Evolutionary conservation across 371 early-diverging fungal genomes (phyloP), one percentile per base, ranked within the genome.

Genomic region (Dinochytrium kinnereticum): DNA sequence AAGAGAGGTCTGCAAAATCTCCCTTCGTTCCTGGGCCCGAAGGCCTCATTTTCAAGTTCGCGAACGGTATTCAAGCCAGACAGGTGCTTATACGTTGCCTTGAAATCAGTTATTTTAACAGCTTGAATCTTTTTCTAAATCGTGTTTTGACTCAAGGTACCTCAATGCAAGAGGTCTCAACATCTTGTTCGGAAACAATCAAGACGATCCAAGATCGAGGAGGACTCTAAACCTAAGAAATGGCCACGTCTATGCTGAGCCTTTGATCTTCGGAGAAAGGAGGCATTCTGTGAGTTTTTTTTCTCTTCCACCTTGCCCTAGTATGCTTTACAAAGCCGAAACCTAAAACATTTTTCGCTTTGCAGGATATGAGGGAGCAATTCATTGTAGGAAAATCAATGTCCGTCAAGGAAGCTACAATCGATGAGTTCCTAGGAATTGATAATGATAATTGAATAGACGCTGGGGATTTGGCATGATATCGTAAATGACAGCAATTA

Each of bases 171-270:
- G 81, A 17, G 81, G 81, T 5, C 70, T 81, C n/a, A 81, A 80
- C 59, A 70, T 81, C 51, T 51, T 44, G 5, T 80, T 80, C 53
- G 76, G 57, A 31, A 61, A 53, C 21, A 64, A 19, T 0, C 31
- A 31, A 1, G 68, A 72, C 24, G 70, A 39, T 51, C 21, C n/a
- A 34, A 59, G 64, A 5, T 30, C 24, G 15, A 44, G 33, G 13
- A 17, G 50, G 1, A 76, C 67, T 21, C 61, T 51, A 2, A 33
- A 59, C 31, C 39, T 53, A 15, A 51, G 51, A 38, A 70, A 70
- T 19, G 81, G 81, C 24, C 82, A 82, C 51, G 76, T 80, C 17
- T 80, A 77, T 37, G 68, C 80, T 2, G 74, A 82, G 57, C 82
- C 82, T 17, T 76, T 82, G 30, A 71, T 78, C 1, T 68, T 82